A percentile compares a stretch with the other conserved stretches of the same genome.
phyloP scores from a whole-genome alignment of 352 stramenopile species.

The Phytophthora cryptogea region DNA sequence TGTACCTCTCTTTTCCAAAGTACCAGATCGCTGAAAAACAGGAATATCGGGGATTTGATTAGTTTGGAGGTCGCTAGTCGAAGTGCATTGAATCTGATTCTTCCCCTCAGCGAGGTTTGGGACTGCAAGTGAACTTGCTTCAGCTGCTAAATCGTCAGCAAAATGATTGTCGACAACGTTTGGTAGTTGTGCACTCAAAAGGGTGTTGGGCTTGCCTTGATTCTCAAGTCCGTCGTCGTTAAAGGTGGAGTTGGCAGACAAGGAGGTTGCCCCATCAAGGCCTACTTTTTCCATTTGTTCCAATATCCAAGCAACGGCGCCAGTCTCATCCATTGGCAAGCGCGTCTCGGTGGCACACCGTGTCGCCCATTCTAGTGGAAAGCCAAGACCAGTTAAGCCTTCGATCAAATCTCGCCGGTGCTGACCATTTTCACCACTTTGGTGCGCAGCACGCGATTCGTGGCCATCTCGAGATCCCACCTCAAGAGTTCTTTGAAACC shows the following conservation, averaged over 20 bases:
- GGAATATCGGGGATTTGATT: slow-evolving; percentile 8
- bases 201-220: neutral
- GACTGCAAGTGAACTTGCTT: neutral
- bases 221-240: slow-evolving; percentile 9
- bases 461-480: slow-evolving; percentile 5
- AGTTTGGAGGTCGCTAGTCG: neutral
- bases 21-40: neutral
- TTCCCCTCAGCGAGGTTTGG: neutral
- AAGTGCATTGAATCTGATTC: neutral
- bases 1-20: neutral
- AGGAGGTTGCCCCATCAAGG: slow-evolving; percentile 4
- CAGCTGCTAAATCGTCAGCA: slow-evolving; percentile 11
- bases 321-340: slow-evolving; percentile 57
- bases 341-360: slow-evolving; percentile 63
- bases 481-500: neutral
- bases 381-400: slow-evolving; percentile 81
- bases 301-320: slow-evolving; percentile 89
- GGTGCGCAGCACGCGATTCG: slow-evolving; percentile 11
- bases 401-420: slow-evolving; percentile 65
- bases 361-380: slow-evolving; percentile 79
- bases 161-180: slow-evolving; percentile 23
- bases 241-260: slow-evolving; percentile 1
- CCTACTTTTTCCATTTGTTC: slow-evolving; percentile 88
- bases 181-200: slow-evolving; percentile 16
- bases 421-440: slow-evolving; percentile 20